Evolutionary conservation across 768 basidiomycete genomes (phyloP).

Genomic region (Boletus sensibilis): DNA sequence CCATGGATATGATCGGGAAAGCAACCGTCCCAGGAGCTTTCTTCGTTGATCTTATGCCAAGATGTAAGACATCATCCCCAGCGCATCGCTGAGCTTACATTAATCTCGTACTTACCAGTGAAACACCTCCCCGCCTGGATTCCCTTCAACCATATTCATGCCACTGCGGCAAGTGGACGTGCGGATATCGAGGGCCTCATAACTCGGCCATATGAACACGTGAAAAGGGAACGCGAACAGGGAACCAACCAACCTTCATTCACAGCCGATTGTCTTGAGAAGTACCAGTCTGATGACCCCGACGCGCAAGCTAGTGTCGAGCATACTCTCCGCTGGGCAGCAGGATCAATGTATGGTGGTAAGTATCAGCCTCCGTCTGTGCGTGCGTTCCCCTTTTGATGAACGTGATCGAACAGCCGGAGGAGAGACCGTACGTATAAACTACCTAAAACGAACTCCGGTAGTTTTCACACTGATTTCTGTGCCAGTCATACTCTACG

Average conservation of each 20-base stretch:
- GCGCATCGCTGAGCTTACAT: not conserved
- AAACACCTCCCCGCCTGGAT: conserved; percentile 29
- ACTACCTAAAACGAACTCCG: not conserved
- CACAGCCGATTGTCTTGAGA: conserved; percentile 14
- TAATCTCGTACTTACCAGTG: conserved; percentile 13
- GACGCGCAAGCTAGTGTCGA: conserved; percentile 3
- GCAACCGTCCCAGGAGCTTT: conserved; percentile 31
- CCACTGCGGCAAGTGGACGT: conserved; percentile 4
- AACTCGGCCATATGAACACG: conserved; percentile 23
- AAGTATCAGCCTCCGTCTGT: not conserved
- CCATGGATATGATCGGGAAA: conserved; percentile 25
- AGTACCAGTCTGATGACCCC: conserved; percentile 5
- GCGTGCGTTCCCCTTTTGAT: not conserved
- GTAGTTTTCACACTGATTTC: not conserved
- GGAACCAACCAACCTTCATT: conserved; percentile 20
- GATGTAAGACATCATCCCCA: conserved; percentile 12
- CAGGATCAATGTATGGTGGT: conserved; percentile 22
- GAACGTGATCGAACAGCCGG: not conserved
- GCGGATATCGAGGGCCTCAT: conserved; percentile 10
- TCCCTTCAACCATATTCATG: conserved; percentile 18
- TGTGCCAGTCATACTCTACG: conserved; percentile 15
- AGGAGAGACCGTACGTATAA: conserved; percentile 3
- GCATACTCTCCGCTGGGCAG: conserved; percentile 14
- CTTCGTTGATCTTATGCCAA: conserved; percentile 29
- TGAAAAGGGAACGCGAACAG: conserved; percentile 16